phyloP scores from a whole-genome alignment of 306 rosid species.

The Fragaria ananassa region DNA sequence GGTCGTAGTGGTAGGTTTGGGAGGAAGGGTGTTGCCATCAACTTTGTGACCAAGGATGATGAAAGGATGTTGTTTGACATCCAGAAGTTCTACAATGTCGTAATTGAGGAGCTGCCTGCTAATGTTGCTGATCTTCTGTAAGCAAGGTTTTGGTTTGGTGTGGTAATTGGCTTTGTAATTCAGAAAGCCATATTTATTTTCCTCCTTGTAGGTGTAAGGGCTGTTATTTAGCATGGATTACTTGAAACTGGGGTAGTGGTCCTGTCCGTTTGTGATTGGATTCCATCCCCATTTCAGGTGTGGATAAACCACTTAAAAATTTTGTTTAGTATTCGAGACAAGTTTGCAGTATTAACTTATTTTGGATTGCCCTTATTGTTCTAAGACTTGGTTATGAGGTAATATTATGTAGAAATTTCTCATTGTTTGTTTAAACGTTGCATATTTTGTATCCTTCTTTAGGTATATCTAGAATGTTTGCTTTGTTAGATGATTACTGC shows the following conservation, averaged over 20 bases:
- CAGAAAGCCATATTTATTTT: conserved; percentile 28
- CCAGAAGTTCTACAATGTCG: conserved; percentile 59
- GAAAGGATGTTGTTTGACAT: conserved; percentile 62
- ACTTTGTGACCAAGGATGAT: conserved; percentile 60
- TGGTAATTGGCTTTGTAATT: conserved; percentile 27
- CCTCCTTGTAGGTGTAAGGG: conserved; percentile 34
- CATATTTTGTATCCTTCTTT: not conserved
- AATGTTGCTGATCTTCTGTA: conserved; percentile 70
- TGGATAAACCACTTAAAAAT: conserved; percentile 30
- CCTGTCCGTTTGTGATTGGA: conserved; percentile 26
- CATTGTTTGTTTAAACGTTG: not conserved
- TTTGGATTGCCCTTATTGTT: conserved; percentile 19
- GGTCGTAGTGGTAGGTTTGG: conserved; percentile 74
- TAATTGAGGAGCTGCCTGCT: conserved; percentile 66
- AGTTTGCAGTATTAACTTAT: conserved; percentile 26
- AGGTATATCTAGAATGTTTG: not conserved
- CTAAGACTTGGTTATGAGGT: conserved; percentile 24
- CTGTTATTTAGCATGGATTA: conserved; percentile 25
- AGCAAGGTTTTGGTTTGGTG: conserved; percentile 28
- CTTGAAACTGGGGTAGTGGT: conserved; percentile 23
- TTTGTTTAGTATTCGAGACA: conserved; percentile 36
- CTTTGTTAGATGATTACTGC: not conserved
- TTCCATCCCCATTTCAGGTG: conserved; percentile 33
- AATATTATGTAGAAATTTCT: not conserved
- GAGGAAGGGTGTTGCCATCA: conserved; percentile 71